These are phyloP conservation scores for Smithsoniella earleae DNA, from an alignment of 163 green algal species.

Conservation along the genomic window DNA sequence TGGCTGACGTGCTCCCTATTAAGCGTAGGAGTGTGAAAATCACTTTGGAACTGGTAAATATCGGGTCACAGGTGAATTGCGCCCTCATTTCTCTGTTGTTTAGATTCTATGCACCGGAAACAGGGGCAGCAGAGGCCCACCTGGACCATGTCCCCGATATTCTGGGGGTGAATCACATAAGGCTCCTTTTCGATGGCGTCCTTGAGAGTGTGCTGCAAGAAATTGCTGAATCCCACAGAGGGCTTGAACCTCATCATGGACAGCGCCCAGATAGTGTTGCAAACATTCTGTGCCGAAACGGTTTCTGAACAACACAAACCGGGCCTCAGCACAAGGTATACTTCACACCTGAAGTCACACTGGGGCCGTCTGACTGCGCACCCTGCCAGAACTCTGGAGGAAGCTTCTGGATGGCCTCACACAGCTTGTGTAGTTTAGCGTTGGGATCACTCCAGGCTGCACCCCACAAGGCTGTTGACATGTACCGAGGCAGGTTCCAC, in stretches of 20 bases:
- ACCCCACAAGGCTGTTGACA: slow-evolving; percentile 22
- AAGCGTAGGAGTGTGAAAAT: too few species aligned
- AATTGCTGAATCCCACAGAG: neutral
- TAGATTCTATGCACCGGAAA: neutral
- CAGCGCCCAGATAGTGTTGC: slow-evolving; percentile 22
- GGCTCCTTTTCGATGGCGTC: neutral
- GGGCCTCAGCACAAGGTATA: too few species aligned
- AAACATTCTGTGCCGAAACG: slow-evolving; percentile 22
- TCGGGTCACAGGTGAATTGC: too few species aligned
- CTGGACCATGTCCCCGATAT: slow-evolving; percentile 31
- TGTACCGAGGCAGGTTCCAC: slow-evolving; percentile 28
- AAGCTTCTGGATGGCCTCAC: neutral
- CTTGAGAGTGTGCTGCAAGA: neutral
- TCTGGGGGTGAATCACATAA: neutral
- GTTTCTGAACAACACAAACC: too few species aligned
- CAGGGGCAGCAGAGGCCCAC: neutral
- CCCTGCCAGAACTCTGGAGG: slow-evolving; percentile 9
- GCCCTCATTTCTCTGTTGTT: too few species aligned
- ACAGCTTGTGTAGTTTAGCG: neutral
- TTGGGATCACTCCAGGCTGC: slow-evolving; percentile 2
- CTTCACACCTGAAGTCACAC: too few species aligned
- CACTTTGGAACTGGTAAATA: too few species aligned
- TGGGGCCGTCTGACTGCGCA: too few species aligned
- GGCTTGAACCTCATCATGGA: slow-evolving; percentile 23
- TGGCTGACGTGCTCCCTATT: too few species aligned